Evolutionary conservation across 768 basidiomycete genomes (phyloP).

Genomic region (Hericium rajendrae): DNA sequence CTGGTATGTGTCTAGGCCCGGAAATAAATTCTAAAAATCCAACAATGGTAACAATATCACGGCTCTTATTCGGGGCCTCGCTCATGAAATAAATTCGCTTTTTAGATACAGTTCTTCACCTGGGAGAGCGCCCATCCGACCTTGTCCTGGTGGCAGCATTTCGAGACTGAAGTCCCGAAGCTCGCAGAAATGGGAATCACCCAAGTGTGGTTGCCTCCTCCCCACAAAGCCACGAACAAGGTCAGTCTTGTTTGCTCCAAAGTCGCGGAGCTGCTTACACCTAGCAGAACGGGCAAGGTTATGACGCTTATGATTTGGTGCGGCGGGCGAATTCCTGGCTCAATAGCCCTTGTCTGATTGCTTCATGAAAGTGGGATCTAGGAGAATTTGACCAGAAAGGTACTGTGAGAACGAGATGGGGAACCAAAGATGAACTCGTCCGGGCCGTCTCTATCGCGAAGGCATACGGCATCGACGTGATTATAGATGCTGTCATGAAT

Average conservation of each 20-base stretch:
- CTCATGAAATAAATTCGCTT: background rate
- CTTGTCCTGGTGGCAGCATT: conserved; percentile 75
- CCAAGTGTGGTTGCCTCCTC: conserved; percentile 77
- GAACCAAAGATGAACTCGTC: conserved; percentile 72
- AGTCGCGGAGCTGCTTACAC: background rate
- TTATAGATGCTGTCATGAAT: conserved; percentile 86
- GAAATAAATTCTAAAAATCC: conserved; percentile 41
- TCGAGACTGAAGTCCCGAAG: conserved; percentile 53
- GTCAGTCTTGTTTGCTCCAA: conserved; percentile 24
- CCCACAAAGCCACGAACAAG: conserved; percentile 64
- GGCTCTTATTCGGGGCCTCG: background rate
- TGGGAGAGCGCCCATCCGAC: conserved; percentile 55
- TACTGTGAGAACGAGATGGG: conserved; percentile 70
- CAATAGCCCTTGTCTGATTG: background rate
- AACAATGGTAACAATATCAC: conserved; percentile 44
- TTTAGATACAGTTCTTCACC: conserved; percentile 74
- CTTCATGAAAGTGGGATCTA: conserved; percentile 63
- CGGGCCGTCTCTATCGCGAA: conserved; percentile 59
- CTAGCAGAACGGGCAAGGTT: conserved; percentile 58
- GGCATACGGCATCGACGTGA: conserved; percentile 58
- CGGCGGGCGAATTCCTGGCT: conserved; percentile 8
- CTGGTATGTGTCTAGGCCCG: conserved; percentile 54
- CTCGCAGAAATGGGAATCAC: conserved; percentile 66
- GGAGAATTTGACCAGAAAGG: conserved; percentile 81
- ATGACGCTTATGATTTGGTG: conserved; percentile 83